These are phyloP conservation scores for Telfairia occidentalis DNA, from an alignment of 331 rosid genomes.

Conservation along the genomic window DNA sequence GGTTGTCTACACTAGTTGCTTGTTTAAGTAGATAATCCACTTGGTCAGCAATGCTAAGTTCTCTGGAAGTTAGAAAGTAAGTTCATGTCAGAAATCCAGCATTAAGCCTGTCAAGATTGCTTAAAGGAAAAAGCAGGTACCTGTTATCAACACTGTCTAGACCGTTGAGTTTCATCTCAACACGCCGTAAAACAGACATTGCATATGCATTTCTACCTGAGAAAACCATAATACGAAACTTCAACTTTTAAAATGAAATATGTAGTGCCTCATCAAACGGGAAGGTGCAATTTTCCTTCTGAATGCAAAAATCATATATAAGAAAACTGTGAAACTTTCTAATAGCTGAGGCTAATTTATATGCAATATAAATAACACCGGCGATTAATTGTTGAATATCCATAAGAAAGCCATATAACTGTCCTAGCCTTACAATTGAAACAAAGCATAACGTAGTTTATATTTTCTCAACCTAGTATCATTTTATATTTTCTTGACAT, in stretches of 20 bases:
- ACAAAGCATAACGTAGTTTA: too few relatives aligned
- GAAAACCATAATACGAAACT: slow-evolving; percentile 13
- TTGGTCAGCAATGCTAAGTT: slow-evolving; percentile 61
- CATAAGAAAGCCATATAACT: not conserved
- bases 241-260: slow-evolving; percentile 4
- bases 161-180: slow-evolving; percentile 87
- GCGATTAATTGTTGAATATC: not conserved
- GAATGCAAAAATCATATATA: not conserved
- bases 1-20: slow-evolving; percentile 87
- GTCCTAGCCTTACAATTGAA: not conserved
- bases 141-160: slow-evolving; percentile 65
- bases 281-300: not conserved
- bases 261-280: not conserved
- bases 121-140: slow-evolving; percentile 26
- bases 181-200: slow-evolving; percentile 60
- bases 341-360: not conserved
- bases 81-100: slow-evolving; percentile 14
- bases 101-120: slow-evolving; percentile 14
- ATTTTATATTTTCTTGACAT: too few relatives aligned
- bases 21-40: slow-evolving; percentile 89
- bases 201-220: slow-evolving; percentile 84
- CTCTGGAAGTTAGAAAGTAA: slow-evolving; percentile 40
- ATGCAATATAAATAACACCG: not conserved
- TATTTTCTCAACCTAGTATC: too few relatives aligned
- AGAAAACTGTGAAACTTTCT: not conserved